Percentiles rank a stretch among this genome's conserved stretches.
Evolutionary conservation across 2,329 filamentous ascomycete species (phyloP).

Genomic region (Basipetospora sp.): DNA sequence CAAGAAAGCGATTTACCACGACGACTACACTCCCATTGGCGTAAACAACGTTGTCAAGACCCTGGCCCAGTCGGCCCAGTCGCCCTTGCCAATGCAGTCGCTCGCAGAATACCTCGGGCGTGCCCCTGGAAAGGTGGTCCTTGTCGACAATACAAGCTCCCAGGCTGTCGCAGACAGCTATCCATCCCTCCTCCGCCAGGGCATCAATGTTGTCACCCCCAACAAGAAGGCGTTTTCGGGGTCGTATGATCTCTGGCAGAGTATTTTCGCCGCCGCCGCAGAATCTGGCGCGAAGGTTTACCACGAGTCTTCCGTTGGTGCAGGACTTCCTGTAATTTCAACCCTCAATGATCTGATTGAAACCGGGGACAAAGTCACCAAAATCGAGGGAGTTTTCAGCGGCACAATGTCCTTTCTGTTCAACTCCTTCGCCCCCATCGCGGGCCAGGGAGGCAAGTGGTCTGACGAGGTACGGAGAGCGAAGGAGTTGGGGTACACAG

Average conservation of each 20-base stretch:
- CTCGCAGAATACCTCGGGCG: constrained; percentile 64
- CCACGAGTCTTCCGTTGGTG: constrained; percentile 89
- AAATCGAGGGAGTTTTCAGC: constrained; percentile 93
- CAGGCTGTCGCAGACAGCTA: constrained; percentile 73
- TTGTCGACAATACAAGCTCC: constrained; percentile 93
- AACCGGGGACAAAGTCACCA: constrained; percentile 80
- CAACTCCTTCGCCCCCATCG: constrained; percentile 83
- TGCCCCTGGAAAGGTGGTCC: constrained; percentile 62
- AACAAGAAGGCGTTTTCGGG: constrained; percentile 98
- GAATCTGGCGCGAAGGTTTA: constrained; percentile 67
- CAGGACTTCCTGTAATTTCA: constrained; percentile 82
- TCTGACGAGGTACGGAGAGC: constrained; percentile 83
- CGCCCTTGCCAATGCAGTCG: constrained; percentile 52
- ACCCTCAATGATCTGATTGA: constrained; percentile 88
- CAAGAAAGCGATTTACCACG: constrained; percentile 63
- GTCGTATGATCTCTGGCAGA: constrained; percentile 65
- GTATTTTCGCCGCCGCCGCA: constrained; percentile 64
- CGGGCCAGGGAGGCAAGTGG: constrained; percentile 65
- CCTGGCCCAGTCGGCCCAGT: constrained; percentile 47
- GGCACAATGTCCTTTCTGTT: constrained; percentile 97
- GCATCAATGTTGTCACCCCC: constrained; percentile 83
- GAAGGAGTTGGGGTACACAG: constrained; percentile 83
- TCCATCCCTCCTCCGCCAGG: constrained; percentile 62
- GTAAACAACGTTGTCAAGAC: constrained; percentile 46
- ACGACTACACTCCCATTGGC: constrained; percentile 54